These are phyloP conservation scores for Phytophthora macrochlamydospora DNA, from an alignment of 352 stramenopile genomes.

Conservation along the genomic window DNA sequence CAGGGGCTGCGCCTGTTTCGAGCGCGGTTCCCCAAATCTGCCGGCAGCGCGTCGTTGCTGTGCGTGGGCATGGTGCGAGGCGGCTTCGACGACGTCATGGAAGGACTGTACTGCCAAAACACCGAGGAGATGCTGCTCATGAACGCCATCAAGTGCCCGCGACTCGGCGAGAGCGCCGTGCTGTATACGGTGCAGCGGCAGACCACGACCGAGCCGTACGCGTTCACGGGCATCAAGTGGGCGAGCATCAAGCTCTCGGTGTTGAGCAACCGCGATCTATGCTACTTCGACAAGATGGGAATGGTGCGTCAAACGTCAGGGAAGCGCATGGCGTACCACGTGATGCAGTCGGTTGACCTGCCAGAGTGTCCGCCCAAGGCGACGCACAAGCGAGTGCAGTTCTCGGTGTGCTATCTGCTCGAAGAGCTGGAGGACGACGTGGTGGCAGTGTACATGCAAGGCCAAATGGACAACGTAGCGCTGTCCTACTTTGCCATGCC, in stretches of 20 bases:
- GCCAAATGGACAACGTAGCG: constrained; percentile 5
- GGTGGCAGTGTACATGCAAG: constrained; percentile 32
- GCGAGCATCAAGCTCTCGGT: constrained; percentile 40
- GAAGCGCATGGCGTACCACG: constrained; percentile 45
- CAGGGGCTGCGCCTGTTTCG: constrained; percentile 42
- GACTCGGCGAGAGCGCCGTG: constrained; percentile 39
- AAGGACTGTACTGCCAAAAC: constrained; percentile 40
- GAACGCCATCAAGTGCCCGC: constrained; percentile 41
- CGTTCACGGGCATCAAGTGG: constrained; percentile 55
- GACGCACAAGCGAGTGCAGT: constrained; percentile 29
- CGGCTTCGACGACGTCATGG: constrained; percentile 54
- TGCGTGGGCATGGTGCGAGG: constrained; percentile 39
- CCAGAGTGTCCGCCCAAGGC: constrained; percentile 33
- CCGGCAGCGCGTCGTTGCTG: constrained; percentile 21
- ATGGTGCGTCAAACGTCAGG: constrained; percentile 35
- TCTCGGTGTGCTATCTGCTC: constrained; percentile 45
- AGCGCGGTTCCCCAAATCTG: constrained; percentile 16
- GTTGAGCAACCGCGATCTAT: constrained; percentile 44
- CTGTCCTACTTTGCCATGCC: constrained; percentile 9
- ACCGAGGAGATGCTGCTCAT: constrained; percentile 52
- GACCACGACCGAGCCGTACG: constrained; percentile 35
- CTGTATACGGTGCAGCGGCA: constrained; percentile 39
- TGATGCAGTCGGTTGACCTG: constrained; percentile 50
- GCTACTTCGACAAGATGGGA: constrained; percentile 57
- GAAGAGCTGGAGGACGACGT: constrained; percentile 40